Evolutionary conservation across 176 grass and related monocot genomes (phyloP).

Genomic region (Pontederia crassipes): DNA sequence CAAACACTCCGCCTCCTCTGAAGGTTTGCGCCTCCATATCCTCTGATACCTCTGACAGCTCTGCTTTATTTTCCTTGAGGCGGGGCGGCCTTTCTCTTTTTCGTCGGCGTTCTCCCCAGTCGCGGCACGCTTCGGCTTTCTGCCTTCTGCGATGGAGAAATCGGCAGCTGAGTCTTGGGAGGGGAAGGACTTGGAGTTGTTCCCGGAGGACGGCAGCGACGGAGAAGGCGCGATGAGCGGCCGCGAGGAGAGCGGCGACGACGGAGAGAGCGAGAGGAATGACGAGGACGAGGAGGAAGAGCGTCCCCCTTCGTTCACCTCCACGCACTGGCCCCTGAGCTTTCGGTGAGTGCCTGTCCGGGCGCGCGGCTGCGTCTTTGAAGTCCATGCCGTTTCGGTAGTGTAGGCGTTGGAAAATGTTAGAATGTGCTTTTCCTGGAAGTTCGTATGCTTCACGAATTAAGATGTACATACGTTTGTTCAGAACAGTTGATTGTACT

Average conservation of each 20-base stretch:
- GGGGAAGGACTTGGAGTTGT: conserved; percentile 30
- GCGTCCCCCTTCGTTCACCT: conserved; percentile 40
- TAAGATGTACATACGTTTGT: no score
- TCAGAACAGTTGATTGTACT: no score
- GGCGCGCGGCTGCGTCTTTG: neutral
- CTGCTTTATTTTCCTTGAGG: no score
- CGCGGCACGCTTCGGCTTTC: neutral
- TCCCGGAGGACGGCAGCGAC: conserved; percentile 49
- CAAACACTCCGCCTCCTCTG: no score
- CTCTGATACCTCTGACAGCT: no score
- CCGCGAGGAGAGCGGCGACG: neutral
- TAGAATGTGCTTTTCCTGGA: no score
- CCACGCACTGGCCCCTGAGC: conserved; percentile 59
- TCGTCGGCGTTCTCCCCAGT: no score
- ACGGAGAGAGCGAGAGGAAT: conserved; percentile 3
- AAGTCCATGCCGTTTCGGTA: neutral
- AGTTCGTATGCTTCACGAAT: no score
- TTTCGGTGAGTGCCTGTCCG: conserved; percentile 30
- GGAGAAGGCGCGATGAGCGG: conserved; percentile 18
- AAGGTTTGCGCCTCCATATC: no score
- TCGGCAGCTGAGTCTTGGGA: conserved; percentile 25
- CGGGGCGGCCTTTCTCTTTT: no score
- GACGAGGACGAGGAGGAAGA: conserved; percentile 25
- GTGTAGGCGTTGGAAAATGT: neutral
- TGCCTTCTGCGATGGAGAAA: no score